Percentiles rank a stretch among this genome's conserved stretches.
These are phyloP conservation scores for Musa schizocarpa DNA, from an alignment of 176 grass and related monocot species.

Conservation along the genomic window DNA sequence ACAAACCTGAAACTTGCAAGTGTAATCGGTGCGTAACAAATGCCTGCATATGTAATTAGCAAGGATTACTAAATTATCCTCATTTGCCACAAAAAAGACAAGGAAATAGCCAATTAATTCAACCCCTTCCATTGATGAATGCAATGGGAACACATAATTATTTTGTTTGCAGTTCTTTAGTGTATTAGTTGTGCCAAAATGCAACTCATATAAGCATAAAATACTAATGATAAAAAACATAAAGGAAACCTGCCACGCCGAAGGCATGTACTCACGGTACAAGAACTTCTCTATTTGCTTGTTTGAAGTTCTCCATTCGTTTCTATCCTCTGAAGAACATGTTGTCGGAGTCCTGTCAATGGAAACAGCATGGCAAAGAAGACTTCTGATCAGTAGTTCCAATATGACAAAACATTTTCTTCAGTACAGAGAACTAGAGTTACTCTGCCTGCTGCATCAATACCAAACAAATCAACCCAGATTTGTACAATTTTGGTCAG, in stretches of 20 bases:
- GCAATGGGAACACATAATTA: neutral
- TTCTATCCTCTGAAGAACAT: conserved; percentile 22
- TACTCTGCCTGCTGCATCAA: neutral
- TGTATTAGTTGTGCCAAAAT: no score
- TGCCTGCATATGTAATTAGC: conserved; percentile 43
- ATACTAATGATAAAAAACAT: neutral
- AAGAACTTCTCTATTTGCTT: conserved; percentile 29
- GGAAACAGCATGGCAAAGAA: conserved; percentile 1
- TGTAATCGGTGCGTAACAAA: conserved; percentile 78
- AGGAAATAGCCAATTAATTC: neutral
- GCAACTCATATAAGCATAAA: neutral
- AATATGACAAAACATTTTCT: neutral
- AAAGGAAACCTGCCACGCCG: conserved; percentile 54
- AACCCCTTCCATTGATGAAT: neutral
- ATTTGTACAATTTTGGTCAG: no score
- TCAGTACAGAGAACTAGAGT: neutral
- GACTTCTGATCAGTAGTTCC: conserved; percentile 2
- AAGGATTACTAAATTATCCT: neutral
- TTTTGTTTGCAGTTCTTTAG: no score
- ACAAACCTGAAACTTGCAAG: conserved; percentile 53
- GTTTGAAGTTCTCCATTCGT: conserved; percentile 23
- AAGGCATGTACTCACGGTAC: conserved; percentile 68
- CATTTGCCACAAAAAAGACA: neutral
- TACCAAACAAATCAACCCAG: no score
- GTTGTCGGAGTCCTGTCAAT: conserved; percentile 33